Percentiles rank a stretch among this genome's conserved stretches.
Evolutionary conservation across 768 basidiomycete species (phyloP).

Genomic region (Termitomyces sp.): DNA sequence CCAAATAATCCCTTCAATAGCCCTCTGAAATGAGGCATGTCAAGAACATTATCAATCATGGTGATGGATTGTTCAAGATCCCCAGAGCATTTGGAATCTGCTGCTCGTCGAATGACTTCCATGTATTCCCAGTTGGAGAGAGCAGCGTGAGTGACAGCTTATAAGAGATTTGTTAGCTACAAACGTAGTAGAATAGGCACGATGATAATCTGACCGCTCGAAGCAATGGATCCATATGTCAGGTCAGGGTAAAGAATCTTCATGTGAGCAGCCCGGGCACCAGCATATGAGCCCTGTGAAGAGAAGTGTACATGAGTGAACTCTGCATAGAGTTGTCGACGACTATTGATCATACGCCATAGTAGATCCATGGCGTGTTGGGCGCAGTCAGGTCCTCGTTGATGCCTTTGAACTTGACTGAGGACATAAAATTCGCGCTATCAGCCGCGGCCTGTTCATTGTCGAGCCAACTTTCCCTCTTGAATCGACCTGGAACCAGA

Average conservation of each 20-base stretch:
- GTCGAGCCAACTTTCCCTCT: constrained; percentile 65
- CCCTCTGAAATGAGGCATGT: constrained; percentile 35
- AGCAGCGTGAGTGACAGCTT: constrained; percentile 82
- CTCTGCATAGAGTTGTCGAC: background rate
- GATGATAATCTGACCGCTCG: constrained; percentile 51
- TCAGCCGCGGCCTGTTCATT: constrained; percentile 89
- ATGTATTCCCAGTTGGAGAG: constrained; percentile 85
- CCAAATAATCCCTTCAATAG: constrained; percentile 76
- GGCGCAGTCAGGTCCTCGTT: constrained; percentile 67
- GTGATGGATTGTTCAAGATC: constrained; percentile 53
- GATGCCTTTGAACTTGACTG: constrained; percentile 70
- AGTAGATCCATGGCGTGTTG: constrained; percentile 84
- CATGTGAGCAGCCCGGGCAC: constrained; percentile 92
- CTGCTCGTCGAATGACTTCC: constrained; percentile 70
- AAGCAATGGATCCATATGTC: constrained; percentile 87
- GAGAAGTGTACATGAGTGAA: constrained; percentile 1
- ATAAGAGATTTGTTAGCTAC: background rate
- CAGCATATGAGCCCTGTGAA: constrained; percentile 79
- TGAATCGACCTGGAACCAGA: background rate
- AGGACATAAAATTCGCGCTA: constrained; percentile 86
- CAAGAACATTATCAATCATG: constrained; percentile 59
- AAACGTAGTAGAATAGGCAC: background rate
- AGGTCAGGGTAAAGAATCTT: constrained; percentile 79
- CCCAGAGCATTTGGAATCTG: constrained; percentile 55
- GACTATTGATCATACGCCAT: constrained; percentile 59